phyloP scores from a whole-genome alignment of 148 eudicot genomes.

The Rhododendron mucronatum region DNA sequence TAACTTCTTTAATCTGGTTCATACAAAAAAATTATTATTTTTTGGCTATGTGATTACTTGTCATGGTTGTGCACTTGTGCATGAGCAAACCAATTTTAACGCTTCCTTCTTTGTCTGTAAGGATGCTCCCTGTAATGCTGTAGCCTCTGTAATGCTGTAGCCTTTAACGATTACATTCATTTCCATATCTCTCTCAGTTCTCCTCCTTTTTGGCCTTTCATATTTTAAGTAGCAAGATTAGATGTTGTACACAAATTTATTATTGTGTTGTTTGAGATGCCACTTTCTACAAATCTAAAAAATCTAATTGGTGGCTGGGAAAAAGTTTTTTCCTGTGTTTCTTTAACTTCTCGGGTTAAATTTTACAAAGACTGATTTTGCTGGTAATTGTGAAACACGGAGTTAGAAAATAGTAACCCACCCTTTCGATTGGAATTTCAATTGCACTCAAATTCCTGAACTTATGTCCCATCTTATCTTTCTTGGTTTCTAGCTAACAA shows the following conservation, averaged over 20 bases:
- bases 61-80: neutral
- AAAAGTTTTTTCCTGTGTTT: neutral
- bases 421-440: neutral
- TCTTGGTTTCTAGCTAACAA: slow-evolving; percentile 1
- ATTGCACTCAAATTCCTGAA: neutral
- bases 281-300: neutral
- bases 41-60: neutral
- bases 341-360: neutral
- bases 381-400: neutral
- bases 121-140: neutral
- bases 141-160: neutral
- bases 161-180: neutral
- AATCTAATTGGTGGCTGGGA: neutral
- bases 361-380: neutral
- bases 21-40: neutral
- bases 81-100: neutral
- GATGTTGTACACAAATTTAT: neutral
- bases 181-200: neutral
- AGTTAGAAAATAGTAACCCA: neutral
- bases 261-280: neutral
- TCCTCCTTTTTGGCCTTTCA: neutral
- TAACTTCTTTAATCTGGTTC: neutral
- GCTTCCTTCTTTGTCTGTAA: neutral
- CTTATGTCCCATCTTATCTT: neutral
- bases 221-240: neutral